Evolutionary conservation across 202 grass and related monocot species (phyloP).

Genomic region (Zizania palustris): DNA sequence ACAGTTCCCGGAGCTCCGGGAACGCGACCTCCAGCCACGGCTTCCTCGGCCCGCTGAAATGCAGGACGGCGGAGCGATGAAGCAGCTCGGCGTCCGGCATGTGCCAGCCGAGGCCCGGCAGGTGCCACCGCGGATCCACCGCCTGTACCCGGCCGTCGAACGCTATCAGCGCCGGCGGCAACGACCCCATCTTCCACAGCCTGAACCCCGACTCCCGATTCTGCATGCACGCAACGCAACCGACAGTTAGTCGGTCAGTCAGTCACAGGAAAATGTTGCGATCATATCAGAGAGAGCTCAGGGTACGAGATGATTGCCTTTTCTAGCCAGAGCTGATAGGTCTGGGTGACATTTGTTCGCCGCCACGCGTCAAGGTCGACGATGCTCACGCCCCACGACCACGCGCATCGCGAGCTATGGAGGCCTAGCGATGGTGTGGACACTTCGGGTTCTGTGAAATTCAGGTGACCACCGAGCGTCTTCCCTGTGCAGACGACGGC

Average conservation of each 20-base stretch:
- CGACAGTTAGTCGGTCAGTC: no score
- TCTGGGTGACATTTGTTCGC: constrained; percentile 57
- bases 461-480: constrained; percentile 65
- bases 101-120: constrained; percentile 66
- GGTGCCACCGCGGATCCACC: constrained; percentile 65
- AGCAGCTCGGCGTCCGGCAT: constrained; percentile 57
- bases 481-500: constrained; percentile 56
- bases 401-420: constrained; percentile 52
- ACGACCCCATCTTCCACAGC: constrained; percentile 73
- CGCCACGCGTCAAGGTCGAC: constrained; percentile 82
- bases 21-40: constrained; percentile 85
- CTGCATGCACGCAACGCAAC: constrained; percentile 41
- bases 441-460: constrained; percentile 64
- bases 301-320: constrained; percentile 46
- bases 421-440: constrained; percentile 38
- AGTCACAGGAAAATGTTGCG: not conserved
- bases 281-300: not conserved
- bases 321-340: constrained; percentile 77
- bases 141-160: constrained; percentile 60
- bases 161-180: constrained; percentile 77
- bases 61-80: constrained; percentile 57
- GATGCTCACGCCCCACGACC: constrained; percentile 75
- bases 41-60: constrained; percentile 93
- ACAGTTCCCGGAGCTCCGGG: constrained; percentile 61
- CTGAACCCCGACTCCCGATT: constrained; percentile 69